Conservation (phyloP, 1,284 basidiomycete species). For the Phenoliferia sp. region DNA sequence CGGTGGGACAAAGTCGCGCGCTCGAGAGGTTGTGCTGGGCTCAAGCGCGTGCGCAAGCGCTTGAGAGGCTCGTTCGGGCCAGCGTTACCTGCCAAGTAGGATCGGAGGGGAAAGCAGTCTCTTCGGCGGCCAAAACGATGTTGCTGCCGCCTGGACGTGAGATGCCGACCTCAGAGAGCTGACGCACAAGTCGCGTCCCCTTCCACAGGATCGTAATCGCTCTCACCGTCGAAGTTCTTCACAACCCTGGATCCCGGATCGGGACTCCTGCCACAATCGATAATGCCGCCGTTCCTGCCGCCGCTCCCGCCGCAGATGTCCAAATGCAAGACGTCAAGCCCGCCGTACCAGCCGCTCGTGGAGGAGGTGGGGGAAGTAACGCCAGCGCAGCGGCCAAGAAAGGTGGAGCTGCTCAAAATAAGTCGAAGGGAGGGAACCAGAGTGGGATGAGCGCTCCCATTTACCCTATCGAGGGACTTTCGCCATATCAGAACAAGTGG, state of each 20-base stretch:
- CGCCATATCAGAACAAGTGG: conserved; percentile 52
- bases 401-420: conserved; percentile 24
- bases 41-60: too few species aligned
- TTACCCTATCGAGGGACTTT: conserved; percentile 84
- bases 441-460: conserved; percentile 45
- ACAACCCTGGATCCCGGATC: conserved; percentile 60
- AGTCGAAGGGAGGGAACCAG: conserved; percentile 5
- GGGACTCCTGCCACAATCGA: conserved; percentile 59
- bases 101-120: too few species aligned
- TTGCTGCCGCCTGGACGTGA: too few species aligned
- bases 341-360: background rate
- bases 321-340: conserved; percentile 10
- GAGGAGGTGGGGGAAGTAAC: conserved; percentile 20
- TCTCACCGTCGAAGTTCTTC: conserved; percentile 54
- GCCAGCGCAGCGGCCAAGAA: conserved; percentile 13
- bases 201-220: conserved; percentile 67
- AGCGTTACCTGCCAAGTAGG: too few species aligned
- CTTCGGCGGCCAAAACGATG: too few species aligned
- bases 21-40: too few species aligned
- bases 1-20: too few species aligned
- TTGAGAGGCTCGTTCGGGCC: too few species aligned
- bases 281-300: conserved; percentile 1
- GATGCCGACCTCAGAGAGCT: background rate
- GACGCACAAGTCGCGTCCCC: background rate
- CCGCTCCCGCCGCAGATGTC: background rate